These are phyloP conservation scores for Hygrocybe punicea DNA, from an alignment of 768 basidiomycete species.

Conservation along the genomic window DNA sequence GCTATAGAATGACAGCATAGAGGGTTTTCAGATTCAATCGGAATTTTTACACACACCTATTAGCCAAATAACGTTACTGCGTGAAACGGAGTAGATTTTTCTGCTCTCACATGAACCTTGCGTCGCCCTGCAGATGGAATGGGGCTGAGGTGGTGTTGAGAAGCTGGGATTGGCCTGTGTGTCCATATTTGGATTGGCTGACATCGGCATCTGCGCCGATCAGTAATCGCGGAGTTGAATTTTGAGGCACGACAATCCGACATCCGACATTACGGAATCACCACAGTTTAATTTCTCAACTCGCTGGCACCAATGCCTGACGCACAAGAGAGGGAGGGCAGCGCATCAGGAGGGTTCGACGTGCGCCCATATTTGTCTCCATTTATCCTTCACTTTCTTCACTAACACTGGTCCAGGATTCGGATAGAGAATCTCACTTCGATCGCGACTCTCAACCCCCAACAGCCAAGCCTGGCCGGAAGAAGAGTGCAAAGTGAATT, in stretches of 20 bases:
- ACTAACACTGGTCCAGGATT: not conserved
- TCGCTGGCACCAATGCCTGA: not conserved
- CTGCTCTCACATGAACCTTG: too few species aligned
- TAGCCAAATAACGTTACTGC: too few species aligned
- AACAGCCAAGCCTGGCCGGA: not conserved
- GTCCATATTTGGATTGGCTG: not conserved
- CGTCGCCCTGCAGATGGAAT: too few species aligned
- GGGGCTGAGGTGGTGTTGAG: too few species aligned
- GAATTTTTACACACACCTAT: too few species aligned
- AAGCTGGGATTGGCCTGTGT: too few species aligned
- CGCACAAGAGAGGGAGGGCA: not conserved
- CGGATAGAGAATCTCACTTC: not conserved
- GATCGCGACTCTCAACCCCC: not conserved
- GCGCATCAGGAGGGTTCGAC: not conserved
- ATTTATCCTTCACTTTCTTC: not conserved
- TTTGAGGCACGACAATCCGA: not conserved
- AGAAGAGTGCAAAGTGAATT: not conserved
- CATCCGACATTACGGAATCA: not conserved
- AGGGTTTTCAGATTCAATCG: not conserved
- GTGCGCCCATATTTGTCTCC: not conserved
- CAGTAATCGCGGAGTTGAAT: not conserved
- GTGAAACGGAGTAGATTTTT: too few species aligned
- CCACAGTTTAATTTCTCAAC: not conserved
- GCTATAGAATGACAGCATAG: not conserved
- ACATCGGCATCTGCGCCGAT: not conserved